phyloP scores from a whole-genome alignment of 768 basidiomycete genomes.

The Candolleomyces eurysporus region DNA sequence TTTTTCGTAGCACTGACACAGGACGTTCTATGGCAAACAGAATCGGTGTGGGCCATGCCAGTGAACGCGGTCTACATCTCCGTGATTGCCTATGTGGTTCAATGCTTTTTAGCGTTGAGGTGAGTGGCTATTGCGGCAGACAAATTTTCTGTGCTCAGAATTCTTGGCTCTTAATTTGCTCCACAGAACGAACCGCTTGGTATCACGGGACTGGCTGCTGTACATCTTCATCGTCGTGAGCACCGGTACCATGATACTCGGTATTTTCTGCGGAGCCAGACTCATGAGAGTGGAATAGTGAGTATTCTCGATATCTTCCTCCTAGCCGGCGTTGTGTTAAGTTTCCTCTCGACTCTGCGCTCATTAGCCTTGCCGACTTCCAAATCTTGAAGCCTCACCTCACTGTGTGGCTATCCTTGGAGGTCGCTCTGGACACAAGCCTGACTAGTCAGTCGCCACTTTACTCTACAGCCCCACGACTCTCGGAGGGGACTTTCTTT shows the following conservation, averaged over 20 bases:
- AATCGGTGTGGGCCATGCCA: not conserved
- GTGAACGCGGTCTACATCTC: not conserved
- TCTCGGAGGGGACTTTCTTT: too few relatives aligned
- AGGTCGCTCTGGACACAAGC: not conserved
- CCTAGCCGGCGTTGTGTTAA: too few relatives aligned
- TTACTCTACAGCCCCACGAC: not conserved
- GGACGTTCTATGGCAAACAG: not conserved
- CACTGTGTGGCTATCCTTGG: not conserved
- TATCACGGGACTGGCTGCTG: not conserved
- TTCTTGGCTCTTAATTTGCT: not conserved
- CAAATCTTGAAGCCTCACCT: not conserved
- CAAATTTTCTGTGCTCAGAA: not conserved
- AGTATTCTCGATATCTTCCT: not conserved
- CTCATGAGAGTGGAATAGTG: not conserved
- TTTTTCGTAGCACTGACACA: not conserved
- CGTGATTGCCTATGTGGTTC: not conserved
- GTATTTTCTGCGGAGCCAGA: not conserved
- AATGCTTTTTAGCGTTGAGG: not conserved
- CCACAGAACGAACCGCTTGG: not conserved
- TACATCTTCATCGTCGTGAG: not conserved
- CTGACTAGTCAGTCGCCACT: not conserved
- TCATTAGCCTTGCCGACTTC: not conserved
- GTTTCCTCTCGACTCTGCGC: not conserved
- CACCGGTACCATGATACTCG: not conserved
- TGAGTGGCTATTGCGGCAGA: not conserved